Evolutionary conservation across 345 rosid genomes (phyloP), one percentile per base, ranked within the genome.

Genomic region (Dovyalis caffra): DNA sequence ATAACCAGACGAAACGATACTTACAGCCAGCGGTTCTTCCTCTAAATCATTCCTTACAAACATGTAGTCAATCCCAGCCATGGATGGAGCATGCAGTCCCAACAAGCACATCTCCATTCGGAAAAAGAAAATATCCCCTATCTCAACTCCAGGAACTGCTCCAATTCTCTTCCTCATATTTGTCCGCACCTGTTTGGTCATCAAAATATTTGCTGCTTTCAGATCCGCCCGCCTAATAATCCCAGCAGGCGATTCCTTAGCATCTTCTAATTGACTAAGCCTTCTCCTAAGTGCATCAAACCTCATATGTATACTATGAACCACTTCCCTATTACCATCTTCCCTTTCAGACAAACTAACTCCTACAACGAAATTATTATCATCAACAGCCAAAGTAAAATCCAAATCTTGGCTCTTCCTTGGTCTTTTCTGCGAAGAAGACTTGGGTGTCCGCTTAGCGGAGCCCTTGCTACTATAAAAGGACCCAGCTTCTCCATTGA

Each of bases 1-100:
- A 58, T 85, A 87, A 74, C 94, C 98, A 10, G 94, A 77, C 5
- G 98, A 85, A 78, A 93, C 97, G 82, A 93, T 91, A 80, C 97
- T 88, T 31, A 88, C 83, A 12, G 92, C 94, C 35, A 88, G 74
- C 4, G 91, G 75, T 67, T 91, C 96, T 72, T 91, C 97, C 14
- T 78, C 89, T 57, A 35, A 6, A 15, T 77, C 85, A 4, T 51
- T 79, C 65, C 74, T 90, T 3, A 87, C 26, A 72, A 75, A 66
- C 85, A 91, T 78, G 76, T 89, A 93, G 76, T 93, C 98, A 71
- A 91, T 93, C 45, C 98, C 98, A 73, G 88, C 94, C 98, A 91
- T 90, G 49, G 85, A 76, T 64, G 82, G 98, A 70, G 91, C 81
- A 85, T 93, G 97, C 79, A 93, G 81, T 58, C 97, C 98, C 33